Percentiles rank a stretch among this genome's conserved stretches.
These are phyloP conservation scores for Colletotrichum tanaceti DNA, from an alignment of 2,329 filamentous ascomycete species.

Conservation along the genomic window DNA sequence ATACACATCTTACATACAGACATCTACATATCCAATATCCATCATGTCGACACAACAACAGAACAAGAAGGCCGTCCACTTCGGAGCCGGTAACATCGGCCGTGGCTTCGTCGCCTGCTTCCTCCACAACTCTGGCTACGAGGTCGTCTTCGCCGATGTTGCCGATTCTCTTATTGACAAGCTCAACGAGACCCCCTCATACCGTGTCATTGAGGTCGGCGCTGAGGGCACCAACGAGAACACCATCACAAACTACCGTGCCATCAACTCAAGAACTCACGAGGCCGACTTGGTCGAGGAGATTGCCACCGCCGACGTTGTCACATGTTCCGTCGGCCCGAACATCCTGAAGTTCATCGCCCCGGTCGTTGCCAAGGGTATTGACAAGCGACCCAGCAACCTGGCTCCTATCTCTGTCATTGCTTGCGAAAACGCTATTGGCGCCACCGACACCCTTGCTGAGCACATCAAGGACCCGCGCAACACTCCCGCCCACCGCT, in stretches of 20 bases:
- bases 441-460: slow-evolving; percentile 89
- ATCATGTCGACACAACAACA: slow-evolving; percentile 52
- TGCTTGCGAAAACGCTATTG: slow-evolving; percentile 98
- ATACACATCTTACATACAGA: slow-evolving; percentile 20
- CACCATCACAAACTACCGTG: slow-evolving; percentile 93
- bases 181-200: slow-evolving; percentile 80
- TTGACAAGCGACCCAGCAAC: slow-evolving; percentile 77
- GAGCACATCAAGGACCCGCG: slow-evolving; percentile 80
- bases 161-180: slow-evolving; percentile 83
- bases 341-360: slow-evolving; percentile 97
- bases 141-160: slow-evolving; percentile 97
- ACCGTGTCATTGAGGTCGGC: slow-evolving; percentile 94
- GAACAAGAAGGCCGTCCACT: slow-evolving; percentile 80
- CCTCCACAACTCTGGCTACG: slow-evolving; percentile 93
- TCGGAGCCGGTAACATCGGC: slow-evolving; percentile 87
- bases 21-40: slow-evolving; percentile 31
- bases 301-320: slow-evolving; percentile 87
- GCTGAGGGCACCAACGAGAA: slow-evolving; percentile 83
- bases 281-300: slow-evolving; percentile 84
- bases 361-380: slow-evolving; percentile 93
- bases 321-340: slow-evolving; percentile 97
- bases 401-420: slow-evolving; percentile 85
- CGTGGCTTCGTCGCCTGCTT: slow-evolving; percentile 91
- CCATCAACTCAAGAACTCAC: slow-evolving; percentile 92
- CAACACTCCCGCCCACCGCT: slow-evolving; percentile 76